A percentile compares a stretch with the other conserved stretches of the same genome.
phyloP scores from a whole-genome alignment of 2,329 filamentous ascomycete species.

The Phaeosphaeriaceae sp. region DNA sequence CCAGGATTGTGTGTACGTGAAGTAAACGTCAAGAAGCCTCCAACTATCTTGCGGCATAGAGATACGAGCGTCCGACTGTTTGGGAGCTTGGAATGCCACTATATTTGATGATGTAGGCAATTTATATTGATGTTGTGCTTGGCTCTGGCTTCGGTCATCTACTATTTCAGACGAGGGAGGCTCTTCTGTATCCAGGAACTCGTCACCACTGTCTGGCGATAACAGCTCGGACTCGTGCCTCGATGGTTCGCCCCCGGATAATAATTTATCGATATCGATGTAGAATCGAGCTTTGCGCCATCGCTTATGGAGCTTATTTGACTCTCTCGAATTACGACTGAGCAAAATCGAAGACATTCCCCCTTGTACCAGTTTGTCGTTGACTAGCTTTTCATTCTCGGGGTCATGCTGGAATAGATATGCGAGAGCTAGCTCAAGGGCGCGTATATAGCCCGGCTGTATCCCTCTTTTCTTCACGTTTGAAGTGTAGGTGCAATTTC shows the following conservation, averaged over 20 bases:
- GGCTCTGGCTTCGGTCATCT: constrained; percentile 9
- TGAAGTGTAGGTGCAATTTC: constrained; percentile 73
- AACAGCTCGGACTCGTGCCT: constrained; percentile 20
- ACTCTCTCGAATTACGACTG: constrained; percentile 60
- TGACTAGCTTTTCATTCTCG: constrained; percentile 64
- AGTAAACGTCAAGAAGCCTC: constrained; percentile 73
- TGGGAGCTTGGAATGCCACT: constrained; percentile 10
- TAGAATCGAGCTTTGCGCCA: constrained; percentile 70
- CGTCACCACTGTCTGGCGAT: constrained; percentile 33
- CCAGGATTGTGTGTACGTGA: constrained; percentile 78
- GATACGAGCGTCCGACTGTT: neutral
- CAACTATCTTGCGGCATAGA: constrained; percentile 61
- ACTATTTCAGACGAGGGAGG: constrained; percentile 1
- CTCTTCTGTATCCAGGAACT: constrained; percentile 33
- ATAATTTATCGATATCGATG: constrained; percentile 66
- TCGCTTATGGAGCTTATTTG: constrained; percentile 63
- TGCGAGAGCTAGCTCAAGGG: constrained; percentile 71
- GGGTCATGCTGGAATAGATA: constrained; percentile 69
- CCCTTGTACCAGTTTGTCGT: constrained; percentile 59
- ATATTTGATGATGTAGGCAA: constrained; percentile 12
- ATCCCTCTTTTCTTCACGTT: constrained; percentile 78
- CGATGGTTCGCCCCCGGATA: constrained; percentile 57
- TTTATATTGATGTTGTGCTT: neutral
- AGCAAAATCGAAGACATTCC: constrained; percentile 57
- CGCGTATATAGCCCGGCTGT: constrained; percentile 79